Evolutionary conservation across 1,284 basidiomycete species (phyloP), one percentile per base, ranked within the genome.

Genomic region (Apiotrichum domesticum): DNA sequence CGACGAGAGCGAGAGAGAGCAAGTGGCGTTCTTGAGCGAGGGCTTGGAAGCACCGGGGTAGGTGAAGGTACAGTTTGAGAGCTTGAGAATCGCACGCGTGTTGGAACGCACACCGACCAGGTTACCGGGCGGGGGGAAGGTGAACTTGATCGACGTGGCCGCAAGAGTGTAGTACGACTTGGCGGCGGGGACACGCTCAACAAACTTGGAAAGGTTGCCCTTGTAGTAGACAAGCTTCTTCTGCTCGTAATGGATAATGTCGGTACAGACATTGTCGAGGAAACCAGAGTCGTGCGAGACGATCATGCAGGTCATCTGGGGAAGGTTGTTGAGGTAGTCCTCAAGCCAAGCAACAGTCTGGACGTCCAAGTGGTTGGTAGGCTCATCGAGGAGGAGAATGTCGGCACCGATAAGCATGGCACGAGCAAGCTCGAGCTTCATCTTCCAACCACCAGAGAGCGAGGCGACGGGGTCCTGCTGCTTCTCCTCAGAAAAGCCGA

Each of bases 361-460:
- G 52, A 88, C 87, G 75, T 98, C 92, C 78, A 92, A 80, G 86
- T 90, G 69, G 65, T 70, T 67, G 51, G 69, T 69, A 47, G 67
- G 68, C 51, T 70, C 67, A 59, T 71, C 67, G 51, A 98, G 84
- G 54, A 98, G 81, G 48, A 97, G 82, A 53, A 97, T 84, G 78
- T 97, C 93, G 41, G 94, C 96, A 69, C 93, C 90, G 79, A 94
- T 94, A 53, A 96, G 79, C 90, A 96, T 96, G n/a, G 93, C 93
- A 67, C 91, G 81, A 13, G 87, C 91, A 49, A 88, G 83, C 79
- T 88, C 95, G 62, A 92, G 84, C 80, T 74, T 81, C 95, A 98
- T 98, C 82, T 98, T 98, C 95, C 95, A 98, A 52, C 96, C 95
- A 75, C 96, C 96, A 21, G 93, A 97, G 58, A 98, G 80, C 54